Conservation (phyloP, 2,329 filamentous ascomycete genomes). For the Trichoderma lentiforme region DNA sequence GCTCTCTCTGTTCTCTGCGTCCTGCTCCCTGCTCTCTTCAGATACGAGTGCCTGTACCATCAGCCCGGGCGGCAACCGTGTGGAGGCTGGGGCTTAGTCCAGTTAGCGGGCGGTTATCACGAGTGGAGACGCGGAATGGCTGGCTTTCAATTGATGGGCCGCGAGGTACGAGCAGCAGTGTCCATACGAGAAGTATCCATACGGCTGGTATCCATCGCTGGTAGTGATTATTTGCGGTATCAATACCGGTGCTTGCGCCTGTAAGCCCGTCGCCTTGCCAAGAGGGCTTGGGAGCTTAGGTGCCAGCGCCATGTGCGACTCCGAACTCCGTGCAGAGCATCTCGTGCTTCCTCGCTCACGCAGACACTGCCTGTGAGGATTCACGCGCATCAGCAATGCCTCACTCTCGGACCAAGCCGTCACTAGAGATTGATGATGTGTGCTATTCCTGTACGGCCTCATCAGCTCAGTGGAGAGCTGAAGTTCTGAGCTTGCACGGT, state of each 20-base stretch:
- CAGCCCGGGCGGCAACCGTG: constrained; percentile 17
- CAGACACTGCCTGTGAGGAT: background rate
- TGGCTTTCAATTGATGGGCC: background rate
- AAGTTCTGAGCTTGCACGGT: background rate
- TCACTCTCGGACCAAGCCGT: background rate
- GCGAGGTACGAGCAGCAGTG: background rate
- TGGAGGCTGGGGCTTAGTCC: constrained; percentile 18
- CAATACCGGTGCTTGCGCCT: background rate
- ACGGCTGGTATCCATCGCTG: constrained; percentile 6
- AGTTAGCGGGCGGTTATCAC: constrained; percentile 18
- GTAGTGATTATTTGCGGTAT: background rate
- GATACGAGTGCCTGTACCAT: constrained; percentile 13
- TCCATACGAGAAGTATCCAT: constrained; percentile 13
- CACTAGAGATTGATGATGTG: background rate
- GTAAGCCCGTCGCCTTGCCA: constrained; percentile 3
- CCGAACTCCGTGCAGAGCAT: constrained; percentile 1
- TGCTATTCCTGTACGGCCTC: background rate
- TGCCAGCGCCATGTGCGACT: background rate
- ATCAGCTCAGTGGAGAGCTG: constrained; percentile 9
- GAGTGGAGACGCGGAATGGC: constrained; percentile 9
- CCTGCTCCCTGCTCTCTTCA: background rate
- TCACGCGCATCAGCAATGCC: background rate
- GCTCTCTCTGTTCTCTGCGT: background rate
- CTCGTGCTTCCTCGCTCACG: background rate
- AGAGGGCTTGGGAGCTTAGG: background rate